Base-by-base conservation (phyloP, 768 basidiomycete species). In the Russula griseocarnosa region DNA sequence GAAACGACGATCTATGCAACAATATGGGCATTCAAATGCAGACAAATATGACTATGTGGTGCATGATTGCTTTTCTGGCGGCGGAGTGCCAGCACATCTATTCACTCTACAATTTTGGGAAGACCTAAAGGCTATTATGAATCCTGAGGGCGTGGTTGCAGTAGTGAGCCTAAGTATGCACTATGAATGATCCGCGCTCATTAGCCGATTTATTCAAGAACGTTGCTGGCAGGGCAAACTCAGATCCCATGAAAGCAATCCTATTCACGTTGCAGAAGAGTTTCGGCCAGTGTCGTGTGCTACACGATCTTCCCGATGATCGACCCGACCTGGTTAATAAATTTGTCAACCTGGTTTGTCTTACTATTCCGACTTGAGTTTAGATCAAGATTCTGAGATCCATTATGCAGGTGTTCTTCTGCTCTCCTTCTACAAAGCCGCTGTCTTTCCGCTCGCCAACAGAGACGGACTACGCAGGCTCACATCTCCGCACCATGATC, bases 11-110 rank as follows among this genome's bases (percentile, higher is more conserved):
- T 57, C 73, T 10, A 72, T 71, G 5, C 68, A 71, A 26, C 72
- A 74, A 36, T 68, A 72, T n/a, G 65, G 70, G 30, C 67, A 70
- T 30, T 14, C 47, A 28, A 59, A 38, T 44, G 68, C 67, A 52
- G 73, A 73, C 10, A 75, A 76, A 22, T 92, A 83, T 71, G 88
- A 91, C 68, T 79, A 88, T 66, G 83, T 94, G 46, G 78, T 96
- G 0, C 96, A 98, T 68, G 95, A 96, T 70, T 92, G 91, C 71
- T 98, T 97, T 73, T 93, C 94, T 10, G 96, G 95, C 10, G 96
- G 96, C 3, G 85, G 84, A n/a, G 86, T 98, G 3, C 94, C 96
- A 0, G 78, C 85, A 42, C 87, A 92, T 70, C 76, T 98, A 57
- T 98, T 89, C 75, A 91, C 94, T 0, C 46, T 82, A 34, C 87